Evolutionary conservation across 441 rosid species (phyloP).

Genomic region (Adansonia gregorii): DNA sequence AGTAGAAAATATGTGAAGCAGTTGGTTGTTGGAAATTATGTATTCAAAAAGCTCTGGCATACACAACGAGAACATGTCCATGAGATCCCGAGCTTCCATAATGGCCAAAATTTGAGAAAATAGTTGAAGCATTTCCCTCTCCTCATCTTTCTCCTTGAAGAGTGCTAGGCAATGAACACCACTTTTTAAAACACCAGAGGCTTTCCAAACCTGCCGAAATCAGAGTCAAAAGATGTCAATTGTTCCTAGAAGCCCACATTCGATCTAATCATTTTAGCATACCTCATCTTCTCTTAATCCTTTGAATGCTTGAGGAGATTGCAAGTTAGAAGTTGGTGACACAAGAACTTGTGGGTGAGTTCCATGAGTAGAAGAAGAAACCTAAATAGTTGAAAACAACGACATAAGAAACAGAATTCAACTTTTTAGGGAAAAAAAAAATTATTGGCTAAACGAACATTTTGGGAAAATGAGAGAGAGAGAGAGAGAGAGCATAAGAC

Average conservation of each 20-base stretch:
- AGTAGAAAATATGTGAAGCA: slow-evolving; percentile 84
- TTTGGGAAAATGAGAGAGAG: neutral
- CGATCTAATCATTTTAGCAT: slow-evolving; percentile 31
- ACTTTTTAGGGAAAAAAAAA: slow-evolving; percentile 9
- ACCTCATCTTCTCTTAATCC: slow-evolving; percentile 99
- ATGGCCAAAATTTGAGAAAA: slow-evolving; percentile 89
- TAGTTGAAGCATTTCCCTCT: slow-evolving; percentile 84
- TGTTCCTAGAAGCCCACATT: slow-evolving; percentile 27
- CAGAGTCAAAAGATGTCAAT: slow-evolving; percentile 40
- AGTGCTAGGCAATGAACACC: slow-evolving; percentile 98
- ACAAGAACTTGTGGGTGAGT: slow-evolving; percentile 69
- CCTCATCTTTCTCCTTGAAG: slow-evolving; percentile 91
- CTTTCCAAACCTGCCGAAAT: slow-evolving; percentile 83
- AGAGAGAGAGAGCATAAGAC: slow-evolving; percentile 37
- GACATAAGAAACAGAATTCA: slow-evolving; percentile 28
- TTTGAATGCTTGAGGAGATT: slow-evolving; percentile 71
- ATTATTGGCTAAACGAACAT: neutral
- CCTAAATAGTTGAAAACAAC: slow-evolving; percentile 40
- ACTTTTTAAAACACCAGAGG: slow-evolving; percentile 91
- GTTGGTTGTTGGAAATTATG: slow-evolving; percentile 87
- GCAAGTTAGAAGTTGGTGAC: slow-evolving; percentile 59
- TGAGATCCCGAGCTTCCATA: slow-evolving; percentile 98
- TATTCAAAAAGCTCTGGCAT: slow-evolving; percentile 97
- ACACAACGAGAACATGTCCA: slow-evolving; percentile 98
- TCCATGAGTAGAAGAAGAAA: slow-evolving; percentile 64